Evolutionary conservation across 2,329 filamentous ascomycete genomes (phyloP).

Genomic region (Monilinia vaccinii-corymbosi): DNA sequence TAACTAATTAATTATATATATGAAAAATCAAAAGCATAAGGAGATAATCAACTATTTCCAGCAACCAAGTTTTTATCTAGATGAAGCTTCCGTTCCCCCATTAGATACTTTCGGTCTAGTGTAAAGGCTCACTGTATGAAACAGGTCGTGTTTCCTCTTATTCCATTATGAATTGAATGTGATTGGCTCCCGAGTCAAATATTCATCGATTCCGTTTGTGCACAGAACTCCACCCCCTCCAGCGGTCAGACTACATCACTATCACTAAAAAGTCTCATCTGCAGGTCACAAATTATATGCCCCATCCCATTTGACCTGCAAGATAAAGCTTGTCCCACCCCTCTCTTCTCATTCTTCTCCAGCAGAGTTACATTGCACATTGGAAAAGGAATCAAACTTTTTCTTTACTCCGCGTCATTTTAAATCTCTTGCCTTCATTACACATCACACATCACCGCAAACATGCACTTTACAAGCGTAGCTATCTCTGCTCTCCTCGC

Average conservation of each 20-base stretch:
- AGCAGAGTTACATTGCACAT: not conserved
- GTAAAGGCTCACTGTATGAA: not conserved
- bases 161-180: not conserved
- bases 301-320: not conserved
- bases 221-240: not conserved
- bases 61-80: not conserved
- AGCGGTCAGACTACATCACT: not conserved
- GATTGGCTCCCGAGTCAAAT: conserved; percentile 3
- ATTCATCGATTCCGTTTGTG: conserved; percentile 1
- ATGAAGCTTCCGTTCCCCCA: not conserved
- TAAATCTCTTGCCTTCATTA: not conserved
- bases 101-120: not conserved
- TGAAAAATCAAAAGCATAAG: too few relatives aligned
- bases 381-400: not conserved
- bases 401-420: not conserved
- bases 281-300: not conserved
- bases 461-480: conserved; percentile 16
- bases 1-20: not conserved
- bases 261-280: not conserved
- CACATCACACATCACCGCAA: conserved; percentile 2
- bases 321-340: not conserved
- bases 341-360: not conserved
- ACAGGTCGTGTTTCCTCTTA: not conserved
- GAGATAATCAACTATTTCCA: not conserved
- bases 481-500: conserved; percentile 12